These are phyloP conservation scores for Cyberlindnera euphorbiae DNA, from an alignment of 805 yeast genomes.

Conservation along the genomic window DNA sequence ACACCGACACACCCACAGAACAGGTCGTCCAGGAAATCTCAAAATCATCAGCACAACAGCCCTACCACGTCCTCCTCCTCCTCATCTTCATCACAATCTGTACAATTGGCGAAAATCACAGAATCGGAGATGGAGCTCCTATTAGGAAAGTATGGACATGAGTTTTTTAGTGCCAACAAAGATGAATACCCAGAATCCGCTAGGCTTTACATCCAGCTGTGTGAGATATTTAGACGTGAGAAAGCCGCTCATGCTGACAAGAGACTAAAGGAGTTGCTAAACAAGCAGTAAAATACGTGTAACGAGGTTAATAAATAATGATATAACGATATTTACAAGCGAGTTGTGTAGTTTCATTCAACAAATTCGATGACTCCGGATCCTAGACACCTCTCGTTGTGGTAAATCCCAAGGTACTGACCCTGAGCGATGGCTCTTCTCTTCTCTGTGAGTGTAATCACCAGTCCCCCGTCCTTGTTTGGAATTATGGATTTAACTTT, in stretches of 20 bases:
- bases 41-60: no score
- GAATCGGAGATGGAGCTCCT: constrained; percentile 14
- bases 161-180: constrained; percentile 8
- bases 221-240: constrained; percentile 7
- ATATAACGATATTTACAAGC: neutral
- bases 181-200: constrained; percentile 11
- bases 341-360: constrained; percentile 6
- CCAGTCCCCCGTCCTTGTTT: constrained; percentile 16
- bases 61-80: neutral
- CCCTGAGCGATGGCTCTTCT: constrained; percentile 86
- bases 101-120: neutral
- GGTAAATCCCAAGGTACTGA: constrained; percentile 74
- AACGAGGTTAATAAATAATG: neutral
- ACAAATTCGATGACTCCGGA: constrained; percentile 38
- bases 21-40: no score
- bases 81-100: neutral
- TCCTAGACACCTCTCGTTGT: constrained; percentile 64
- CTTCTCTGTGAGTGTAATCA: constrained; percentile 37
- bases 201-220: constrained; percentile 6
- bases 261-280: constrained; percentile 13
- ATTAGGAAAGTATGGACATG: constrained; percentile 11
- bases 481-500: constrained; percentile 27
- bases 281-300: constrained; percentile 2
- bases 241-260: constrained; percentile 6
- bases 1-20: no score